Conservation (phyloP, 2,329 filamentous ascomycete species). For the Myriosclerotinia duriaeana region DNA sequence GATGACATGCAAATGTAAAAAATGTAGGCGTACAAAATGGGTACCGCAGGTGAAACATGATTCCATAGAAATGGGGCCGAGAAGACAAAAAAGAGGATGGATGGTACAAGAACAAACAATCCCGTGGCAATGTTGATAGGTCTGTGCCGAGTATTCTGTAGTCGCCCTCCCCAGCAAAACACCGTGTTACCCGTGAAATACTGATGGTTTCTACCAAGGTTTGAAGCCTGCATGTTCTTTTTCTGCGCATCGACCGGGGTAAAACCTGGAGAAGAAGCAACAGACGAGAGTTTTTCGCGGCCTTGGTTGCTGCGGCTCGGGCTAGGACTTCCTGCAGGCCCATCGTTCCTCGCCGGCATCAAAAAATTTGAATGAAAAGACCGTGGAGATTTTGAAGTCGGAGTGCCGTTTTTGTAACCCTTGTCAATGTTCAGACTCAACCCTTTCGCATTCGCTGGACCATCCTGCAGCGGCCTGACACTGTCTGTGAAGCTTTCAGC, state of each 20-base stretch:
- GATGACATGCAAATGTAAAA: constrained; percentile 89
- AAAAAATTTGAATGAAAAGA: constrained; percentile 78
- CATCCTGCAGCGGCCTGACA: constrained; percentile 63
- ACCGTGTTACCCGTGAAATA: constrained; percentile 93
- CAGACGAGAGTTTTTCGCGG: constrained; percentile 81
- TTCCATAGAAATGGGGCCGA: constrained; percentile 79
- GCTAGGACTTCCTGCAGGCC: constrained; percentile 48
- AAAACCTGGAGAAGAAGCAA: constrained; percentile 70
- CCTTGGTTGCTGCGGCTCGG: constrained; percentile 60
- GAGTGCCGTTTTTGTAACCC: constrained; percentile 54
- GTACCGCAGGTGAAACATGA: constrained; percentile 84
- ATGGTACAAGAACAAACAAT: constrained; percentile 74
- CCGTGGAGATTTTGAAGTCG: constrained; percentile 64
- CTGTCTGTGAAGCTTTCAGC: constrained; percentile 71
- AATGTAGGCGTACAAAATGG: constrained; percentile 87
- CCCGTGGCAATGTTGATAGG: constrained; percentile 90
- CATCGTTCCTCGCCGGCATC: constrained; percentile 57
- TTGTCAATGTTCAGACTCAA: constrained; percentile 61
- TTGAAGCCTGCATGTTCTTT: constrained; percentile 36
- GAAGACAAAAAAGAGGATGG: constrained; percentile 80
- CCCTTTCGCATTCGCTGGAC: constrained; percentile 41
- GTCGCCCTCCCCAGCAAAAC: constrained; percentile 81
- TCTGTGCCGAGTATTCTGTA: constrained; percentile 83
- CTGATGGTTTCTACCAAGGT: constrained; percentile 74
- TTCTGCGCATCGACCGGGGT: constrained; percentile 47